Evolutionary conservation across 75 land plant species (phyloP), one percentile per base, ranked within the genome.

Genomic region (Pseudotsuga menziesii): DNA sequence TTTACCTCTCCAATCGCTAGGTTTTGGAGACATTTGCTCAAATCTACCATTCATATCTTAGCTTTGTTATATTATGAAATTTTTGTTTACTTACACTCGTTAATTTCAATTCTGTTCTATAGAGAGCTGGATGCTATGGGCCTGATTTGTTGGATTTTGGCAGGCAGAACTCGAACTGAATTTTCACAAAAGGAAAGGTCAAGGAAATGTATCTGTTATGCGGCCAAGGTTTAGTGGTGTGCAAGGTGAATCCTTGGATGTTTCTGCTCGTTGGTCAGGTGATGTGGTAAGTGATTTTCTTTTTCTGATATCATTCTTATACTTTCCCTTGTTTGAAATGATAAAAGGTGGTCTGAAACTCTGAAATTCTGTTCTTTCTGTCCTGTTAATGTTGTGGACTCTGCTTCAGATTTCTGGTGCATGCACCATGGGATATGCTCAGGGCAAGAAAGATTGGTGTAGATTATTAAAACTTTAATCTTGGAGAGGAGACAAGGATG

Each of bases 211-310:
- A 73, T 93, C 94, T 57, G 90, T 97, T 9, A 86, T 92, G 52
- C 92, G 80, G 16, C 99, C 99, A 58, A 90, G 97, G 76, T 97
- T 95, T 58, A 97, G 99, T 85, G 99, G 99, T 78, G 79, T 97
- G 59, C 85, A 95, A 67, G 99, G 99, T 54, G 94, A 97, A 84
- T 89, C 93, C 11, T 85, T 97, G 32, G 99, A 95, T 82, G 76
- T 97, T 59, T 93, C 96, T 77, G 94, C 91, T 81, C 87, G 99
- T 72, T 97, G 99, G 99, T 95, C 98, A 77, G 99, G 99, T 19
- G 99, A 97, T 85, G 99, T 97, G 84, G 99, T 97, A 73, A 82
- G 96, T 85, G 67, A 63, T 58, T 56, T 27, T 15, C 74, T 48
- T 36, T 56, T 75, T 81, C 15, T 58, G 8, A 48, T 48, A 48